phyloP scores from a whole-genome alignment of 441 rosid genomes.

The Francoa sonchifolia region DNA sequence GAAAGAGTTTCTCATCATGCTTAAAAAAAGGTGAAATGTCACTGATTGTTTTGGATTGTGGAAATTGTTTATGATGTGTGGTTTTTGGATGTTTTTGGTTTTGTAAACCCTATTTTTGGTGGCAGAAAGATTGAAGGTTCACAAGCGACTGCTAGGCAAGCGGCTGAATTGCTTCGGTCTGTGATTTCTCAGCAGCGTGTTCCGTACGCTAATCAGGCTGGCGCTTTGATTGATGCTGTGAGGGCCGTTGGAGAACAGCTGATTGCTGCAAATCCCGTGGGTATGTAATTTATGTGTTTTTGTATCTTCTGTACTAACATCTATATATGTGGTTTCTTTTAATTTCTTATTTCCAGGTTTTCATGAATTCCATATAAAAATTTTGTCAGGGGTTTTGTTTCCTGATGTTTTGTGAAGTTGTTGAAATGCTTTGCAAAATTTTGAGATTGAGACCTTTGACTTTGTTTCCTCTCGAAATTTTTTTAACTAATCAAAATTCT shows the following conservation, averaged over 20 bases:
- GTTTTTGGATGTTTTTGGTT: neutral
- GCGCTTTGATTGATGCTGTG: slow-evolving; percentile 69
- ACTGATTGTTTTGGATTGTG: neutral
- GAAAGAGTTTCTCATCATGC: slow-evolving; percentile 65
- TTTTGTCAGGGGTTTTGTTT: too few relatives aligned
- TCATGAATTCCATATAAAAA: too few relatives aligned
- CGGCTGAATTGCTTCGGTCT: slow-evolving; percentile 70
- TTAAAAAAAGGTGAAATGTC: slow-evolving; percentile 52
- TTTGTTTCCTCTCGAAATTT: too few relatives aligned
- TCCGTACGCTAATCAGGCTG: slow-evolving; percentile 72
- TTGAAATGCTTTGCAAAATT: too few relatives aligned
- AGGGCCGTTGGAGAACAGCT: slow-evolving; percentile 76
- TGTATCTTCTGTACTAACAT: neutral
- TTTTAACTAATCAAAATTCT: too few relatives aligned
- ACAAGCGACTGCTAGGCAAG: slow-evolving; percentile 77
- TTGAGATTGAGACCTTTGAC: too few relatives aligned
- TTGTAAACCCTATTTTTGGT: neutral
- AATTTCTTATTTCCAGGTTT: too few relatives aligned
- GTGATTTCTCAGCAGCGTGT: slow-evolving; percentile 85
- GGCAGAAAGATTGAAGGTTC: slow-evolving; percentile 91
- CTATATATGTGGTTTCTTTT: neutral
- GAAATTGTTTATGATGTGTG: neutral
- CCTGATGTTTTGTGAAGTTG: too few relatives aligned
- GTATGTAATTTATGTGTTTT: slow-evolving; percentile 22
- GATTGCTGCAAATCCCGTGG: slow-evolving; percentile 87